Percentiles rank a stretch among this genome's conserved stretches.
phyloP scores from a whole-genome alignment of 345 rosid species.

The Camelina sativa region DNA sequence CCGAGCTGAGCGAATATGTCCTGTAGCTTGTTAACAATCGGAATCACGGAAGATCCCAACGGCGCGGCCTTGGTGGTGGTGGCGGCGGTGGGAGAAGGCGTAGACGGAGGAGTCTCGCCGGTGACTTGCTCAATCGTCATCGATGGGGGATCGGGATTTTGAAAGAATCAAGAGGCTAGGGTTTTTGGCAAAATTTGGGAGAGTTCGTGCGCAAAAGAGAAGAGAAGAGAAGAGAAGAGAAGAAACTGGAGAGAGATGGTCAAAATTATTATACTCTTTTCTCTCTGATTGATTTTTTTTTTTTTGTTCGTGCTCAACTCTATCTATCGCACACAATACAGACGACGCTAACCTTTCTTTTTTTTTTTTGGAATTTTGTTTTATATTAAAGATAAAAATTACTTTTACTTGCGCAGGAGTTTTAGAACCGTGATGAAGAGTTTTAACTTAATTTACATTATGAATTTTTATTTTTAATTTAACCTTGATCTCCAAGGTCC shows the following conservation, averaged over 20 bases:
- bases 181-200: constrained; percentile 18
- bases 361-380: not conserved
- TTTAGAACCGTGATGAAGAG: not conserved
- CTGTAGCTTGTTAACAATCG: constrained; percentile 90
- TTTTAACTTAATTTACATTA: not conserved
- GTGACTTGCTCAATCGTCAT: constrained; percentile 40
- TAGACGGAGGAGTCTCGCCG: constrained; percentile 34
- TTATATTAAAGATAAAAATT: not conserved
- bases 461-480: not conserved
- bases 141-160: constrained; percentile 26
- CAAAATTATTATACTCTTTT: constrained; percentile 11
- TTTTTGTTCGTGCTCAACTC: constrained; percentile 19
- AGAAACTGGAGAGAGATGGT: constrained; percentile 23
- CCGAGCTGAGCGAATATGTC: constrained; percentile 97
- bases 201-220: constrained; percentile 26
- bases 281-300: not conserved
- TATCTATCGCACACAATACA: constrained; percentile 15
- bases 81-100: constrained; percentile 43
- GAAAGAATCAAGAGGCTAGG: not conserved
- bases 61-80: constrained; percentile 53
- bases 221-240: constrained; percentile 22
- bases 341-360: not conserved
- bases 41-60: constrained; percentile 89
- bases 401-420: not conserved
- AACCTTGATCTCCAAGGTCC: not conserved